Evolutionary conservation across 768 basidiomycete genomes (phyloP), one percentile per base, ranked within the genome.

Genomic region (Trametes sanguinea): DNA sequence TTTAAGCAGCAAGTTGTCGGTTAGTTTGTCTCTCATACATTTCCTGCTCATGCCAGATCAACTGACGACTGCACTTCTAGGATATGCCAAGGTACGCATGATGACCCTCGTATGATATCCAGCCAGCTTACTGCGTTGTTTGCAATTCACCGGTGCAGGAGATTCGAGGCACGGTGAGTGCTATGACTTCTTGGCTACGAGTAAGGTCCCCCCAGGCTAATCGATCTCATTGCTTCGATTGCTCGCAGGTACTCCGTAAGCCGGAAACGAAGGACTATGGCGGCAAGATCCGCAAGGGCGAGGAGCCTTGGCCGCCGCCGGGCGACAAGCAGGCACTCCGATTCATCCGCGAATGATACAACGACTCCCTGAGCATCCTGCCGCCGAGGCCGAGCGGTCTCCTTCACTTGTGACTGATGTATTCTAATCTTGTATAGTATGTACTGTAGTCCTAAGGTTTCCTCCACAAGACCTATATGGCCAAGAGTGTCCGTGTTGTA

Each of bases 1-100:
- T 63, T 63, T 39, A 51, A 32, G 9, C 62, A 63, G 47, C 51
- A 63, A 14, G 62, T 63, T 33, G 53, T 63, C 27, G 62, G 62
- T 63, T 16, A 14, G 62, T 59, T 2, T 2, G 13, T 9, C 10
- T 29, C 2, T 6, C 13, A 4, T 3, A n/a, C 8, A 30, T 10
- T 7, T 13, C 30, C 35, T 5, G 22, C 22, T 22, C 22, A 22
- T 22, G 22, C 22, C 22, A 6, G 22, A 11, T 14, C 4, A 17
- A 9, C 16, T 47, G 6, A 39, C 27, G 42, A 33, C 9, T 1
- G 10, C 22, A 9, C 8, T 5, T 37, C 4, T 42, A 63, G 62
- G 62, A 1, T 59, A 63, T 29, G 62, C 62, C 1, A 63, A 63
- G 61, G 61, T 57, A 62, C 8, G 55, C 7, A 1, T 1, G 2